A percentile compares a stretch with the other conserved stretches of the same genome.
Evolutionary conservation across 371 early-diverging fungal genomes (phyloP).

Genomic region (Batrachochytrium dendrobatidis): DNA sequence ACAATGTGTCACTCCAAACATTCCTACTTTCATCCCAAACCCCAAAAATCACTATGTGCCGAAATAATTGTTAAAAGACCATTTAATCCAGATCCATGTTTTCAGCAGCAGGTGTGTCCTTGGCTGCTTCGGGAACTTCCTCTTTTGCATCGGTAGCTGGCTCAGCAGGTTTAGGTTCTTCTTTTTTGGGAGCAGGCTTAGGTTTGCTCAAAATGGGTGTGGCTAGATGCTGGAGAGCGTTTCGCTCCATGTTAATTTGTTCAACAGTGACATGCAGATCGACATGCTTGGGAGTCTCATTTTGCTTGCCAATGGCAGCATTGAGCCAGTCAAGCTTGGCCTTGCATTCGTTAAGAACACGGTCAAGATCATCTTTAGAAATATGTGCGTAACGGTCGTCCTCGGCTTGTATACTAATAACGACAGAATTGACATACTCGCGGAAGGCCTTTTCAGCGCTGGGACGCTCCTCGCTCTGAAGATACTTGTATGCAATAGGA

Average conservation of each 20-base stretch:
- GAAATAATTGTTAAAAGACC: not conserved
- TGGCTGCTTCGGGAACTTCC: slow-evolving; percentile 31
- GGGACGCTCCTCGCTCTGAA: slow-evolving; percentile 81
- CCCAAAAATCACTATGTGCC: too few species aligned
- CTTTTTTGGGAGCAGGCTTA: slow-evolving; percentile 59
- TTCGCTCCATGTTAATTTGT: slow-evolving; percentile 71
- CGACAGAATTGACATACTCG: slow-evolving; percentile 64
- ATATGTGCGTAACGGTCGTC: slow-evolving; percentile 84
- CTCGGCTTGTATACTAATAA: slow-evolving; percentile 59
- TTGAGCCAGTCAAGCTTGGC: slow-evolving; percentile 85
- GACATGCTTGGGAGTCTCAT: slow-evolving; percentile 64
- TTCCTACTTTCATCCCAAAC: too few species aligned
- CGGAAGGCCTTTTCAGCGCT: slow-evolving; percentile 70
- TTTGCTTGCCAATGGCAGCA: slow-evolving; percentile 66
- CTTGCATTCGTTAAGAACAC: slow-evolving; percentile 64
- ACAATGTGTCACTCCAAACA: too few species aligned
- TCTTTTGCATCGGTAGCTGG: not conserved
- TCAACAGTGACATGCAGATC: slow-evolving; percentile 60
- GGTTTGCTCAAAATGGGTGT: slow-evolving; percentile 82
- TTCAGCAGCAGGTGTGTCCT: slow-evolving; percentile 13
- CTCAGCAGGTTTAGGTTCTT: slow-evolving; percentile 12
- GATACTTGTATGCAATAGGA: slow-evolving; percentile 73
- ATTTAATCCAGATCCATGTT: slow-evolving; percentile 11
- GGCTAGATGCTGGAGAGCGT: slow-evolving; percentile 53
- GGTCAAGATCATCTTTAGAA: slow-evolving; percentile 74